Evolutionary conservation across 371 early-diverging fungal species (phyloP).

Genomic region (Syncephalastrum monosporum): DNA sequence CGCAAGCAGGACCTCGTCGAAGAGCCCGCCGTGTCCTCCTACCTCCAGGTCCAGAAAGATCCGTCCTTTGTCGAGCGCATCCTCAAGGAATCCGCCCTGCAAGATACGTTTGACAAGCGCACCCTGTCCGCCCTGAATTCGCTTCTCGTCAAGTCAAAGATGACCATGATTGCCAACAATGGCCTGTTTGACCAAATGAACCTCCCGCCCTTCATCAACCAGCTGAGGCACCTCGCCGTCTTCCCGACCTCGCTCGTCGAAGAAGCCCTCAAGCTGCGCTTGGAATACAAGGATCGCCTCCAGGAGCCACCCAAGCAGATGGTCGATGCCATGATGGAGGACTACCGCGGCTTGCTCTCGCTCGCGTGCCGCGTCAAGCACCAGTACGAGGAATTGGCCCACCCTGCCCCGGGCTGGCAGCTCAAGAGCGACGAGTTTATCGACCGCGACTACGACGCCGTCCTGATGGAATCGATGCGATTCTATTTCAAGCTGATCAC

Average conservation of each 20-base stretch:
- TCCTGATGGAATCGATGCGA: conserved; percentile 71
- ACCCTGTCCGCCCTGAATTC: conserved; percentile 60
- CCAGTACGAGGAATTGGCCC: conserved; percentile 64
- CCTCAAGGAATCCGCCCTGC: conserved; percentile 79
- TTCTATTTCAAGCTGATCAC: conserved; percentile 79
- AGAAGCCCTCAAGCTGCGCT: conserved; percentile 74
- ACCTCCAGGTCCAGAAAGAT: conserved; percentile 32
- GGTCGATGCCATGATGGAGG: conserved; percentile 82
- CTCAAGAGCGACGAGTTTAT: conserved; percentile 53
- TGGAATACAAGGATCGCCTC: conserved; percentile 73
- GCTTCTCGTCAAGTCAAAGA: conserved; percentile 59
- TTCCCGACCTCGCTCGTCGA: conserved; percentile 80
- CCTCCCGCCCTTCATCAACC: conserved; percentile 65
- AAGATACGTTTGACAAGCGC: conserved; percentile 77
- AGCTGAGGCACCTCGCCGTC: conserved; percentile 68
- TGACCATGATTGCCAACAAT: conserved; percentile 68
- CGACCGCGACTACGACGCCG: conserved; percentile 66
- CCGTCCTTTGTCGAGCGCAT: conserved; percentile 84
- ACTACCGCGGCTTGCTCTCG: conserved; percentile 70
- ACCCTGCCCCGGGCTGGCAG: conserved; percentile 71
- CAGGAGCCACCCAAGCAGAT: conserved; percentile 69
- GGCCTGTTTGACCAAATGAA: conserved; percentile 64
- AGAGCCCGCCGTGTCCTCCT: conserved; percentile 1
- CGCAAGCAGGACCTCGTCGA: conserved; percentile 27
- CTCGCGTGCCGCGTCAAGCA: conserved; percentile 73